Evolutionary conservation across 257 asterid species (phyloP), one percentile per base, ranked within the genome.

Genomic region (Verbena officinalis): DNA sequence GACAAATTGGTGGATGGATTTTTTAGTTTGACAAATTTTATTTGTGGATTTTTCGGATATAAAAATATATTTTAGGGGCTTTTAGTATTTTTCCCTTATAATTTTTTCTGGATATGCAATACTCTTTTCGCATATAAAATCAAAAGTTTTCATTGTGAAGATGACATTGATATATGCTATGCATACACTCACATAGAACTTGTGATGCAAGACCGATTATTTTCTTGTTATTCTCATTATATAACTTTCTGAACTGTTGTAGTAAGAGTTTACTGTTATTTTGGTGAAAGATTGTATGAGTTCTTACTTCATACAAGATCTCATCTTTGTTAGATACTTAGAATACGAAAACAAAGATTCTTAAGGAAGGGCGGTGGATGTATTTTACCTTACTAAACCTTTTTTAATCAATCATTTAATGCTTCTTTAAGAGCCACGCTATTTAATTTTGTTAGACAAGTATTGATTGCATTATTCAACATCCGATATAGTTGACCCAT

Each of bases 401-500:
- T 45, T 33, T 36, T 57, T 19, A 12, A 10, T 57, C 22, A 19
- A 45, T 58, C 27, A 10, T 58, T 59, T 59, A 13, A 33, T 48
- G 36, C 24, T 2, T 16, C 73, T 48, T 54, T 0, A 0, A 15
- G 56, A 9, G 44, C 22, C 30, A 33, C 59, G 46, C 14, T 31
- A 55, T 16, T 8, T 56, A 21, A 5, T 15, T 36, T 4, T 45
- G 4, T 19, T 55, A 14, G 58, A 39, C 64, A 46, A 40, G 36
- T 67, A 5, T 59, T 17, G 55, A 49, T 69, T 38, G 19, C 9
- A 14, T n/a, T 27, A 49, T 38, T 27, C 5, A 56, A 4, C 42
- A 20, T 36, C 65, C 24, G 17, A 23, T 51, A 55, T 54, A 15
- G 59, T 51, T 44, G 53, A 52, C 4, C 33, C 51, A 23, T 33